phyloP scores from a whole-genome alignment of 306 rosid genomes.

The Dryas drummondii region DNA sequence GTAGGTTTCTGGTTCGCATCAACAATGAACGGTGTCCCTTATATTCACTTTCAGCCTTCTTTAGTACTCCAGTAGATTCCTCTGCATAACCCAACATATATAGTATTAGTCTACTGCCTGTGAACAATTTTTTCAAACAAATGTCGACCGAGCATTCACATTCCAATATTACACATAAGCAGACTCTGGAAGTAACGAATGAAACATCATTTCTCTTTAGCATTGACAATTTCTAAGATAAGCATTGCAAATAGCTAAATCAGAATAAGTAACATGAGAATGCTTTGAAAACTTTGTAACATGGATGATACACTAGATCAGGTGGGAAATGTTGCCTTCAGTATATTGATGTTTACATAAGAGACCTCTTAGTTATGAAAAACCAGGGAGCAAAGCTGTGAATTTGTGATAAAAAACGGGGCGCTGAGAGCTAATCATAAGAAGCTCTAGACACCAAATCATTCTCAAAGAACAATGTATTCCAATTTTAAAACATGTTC shows the following conservation, averaged over 20 bases:
- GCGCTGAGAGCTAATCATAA: background rate
- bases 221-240: background rate
- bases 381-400: background rate
- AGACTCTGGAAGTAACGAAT: background rate
- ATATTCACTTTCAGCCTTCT: constrained; percentile 84
- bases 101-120: background rate
- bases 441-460: background rate
- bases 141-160: background rate
- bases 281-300: background rate
- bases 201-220: background rate
- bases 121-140: background rate
- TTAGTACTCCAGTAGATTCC: constrained; percentile 79
- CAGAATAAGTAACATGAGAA: background rate
- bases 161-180: too few relatives aligned
- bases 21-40: constrained; percentile 85
- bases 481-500: too few relatives aligned
- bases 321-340: background rate
- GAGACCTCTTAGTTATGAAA: background rate
- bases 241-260: background rate
- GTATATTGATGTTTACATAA: background rate
- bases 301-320: too few relatives aligned
- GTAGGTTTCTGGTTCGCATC: constrained; percentile 74
- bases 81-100: constrained; percentile 41
- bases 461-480: background rate
- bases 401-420: background rate